Conservation (phyloP, 2,329 filamentous ascomycete species). For the Tolypocladium amazonense region DNA sequence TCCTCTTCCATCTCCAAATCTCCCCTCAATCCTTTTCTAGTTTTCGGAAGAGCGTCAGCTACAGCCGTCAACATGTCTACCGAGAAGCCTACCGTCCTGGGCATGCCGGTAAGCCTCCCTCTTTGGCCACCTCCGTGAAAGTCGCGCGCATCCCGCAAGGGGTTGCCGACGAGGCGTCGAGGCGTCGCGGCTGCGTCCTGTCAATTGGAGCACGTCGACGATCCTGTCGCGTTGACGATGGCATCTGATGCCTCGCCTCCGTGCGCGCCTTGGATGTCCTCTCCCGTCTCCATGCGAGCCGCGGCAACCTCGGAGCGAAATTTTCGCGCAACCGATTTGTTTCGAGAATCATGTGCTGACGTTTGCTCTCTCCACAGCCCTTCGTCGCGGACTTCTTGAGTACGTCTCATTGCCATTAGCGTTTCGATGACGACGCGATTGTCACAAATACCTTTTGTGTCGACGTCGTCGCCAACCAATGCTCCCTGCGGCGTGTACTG, state of each 20-base stretch:
- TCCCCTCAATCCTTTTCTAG: slow-evolving; percentile 51
- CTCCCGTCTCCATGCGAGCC: not conserved
- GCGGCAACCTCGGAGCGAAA: slow-evolving; percentile 4
- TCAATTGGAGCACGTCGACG: slow-evolving; percentile 10
- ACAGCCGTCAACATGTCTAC: slow-evolving; percentile 42
- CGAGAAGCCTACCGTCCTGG: slow-evolving; percentile 49
- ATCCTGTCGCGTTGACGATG: not conserved
- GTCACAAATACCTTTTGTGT: not conserved
- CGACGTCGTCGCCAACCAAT: not conserved
- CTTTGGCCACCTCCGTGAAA: slow-evolving; percentile 11
- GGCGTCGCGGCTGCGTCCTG: slow-evolving; percentile 1
- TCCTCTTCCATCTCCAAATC: slow-evolving; percentile 38
- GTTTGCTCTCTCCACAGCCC: slow-evolving; percentile 45
- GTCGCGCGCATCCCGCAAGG: slow-evolving; percentile 15
- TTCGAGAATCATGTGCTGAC: slow-evolving; percentile 20
- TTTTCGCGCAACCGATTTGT: slow-evolving; percentile 4
- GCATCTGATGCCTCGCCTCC: not conserved
- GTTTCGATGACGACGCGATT: not conserved
- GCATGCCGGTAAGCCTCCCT: slow-evolving; percentile 52
- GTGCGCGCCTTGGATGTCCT: not conserved
- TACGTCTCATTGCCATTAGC: slow-evolving; percentile 45
- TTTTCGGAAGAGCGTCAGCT: slow-evolving; percentile 26
- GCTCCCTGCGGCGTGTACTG: slow-evolving; percentile 5
- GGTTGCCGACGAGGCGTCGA: slow-evolving; percentile 5
- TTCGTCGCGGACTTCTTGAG: slow-evolving; percentile 98